Evolutionary conservation across 108 stramenopile genomes (phyloP), one percentile per base, ranked within the genome.

Genomic region (Aurantiochytrium sp.): DNA sequence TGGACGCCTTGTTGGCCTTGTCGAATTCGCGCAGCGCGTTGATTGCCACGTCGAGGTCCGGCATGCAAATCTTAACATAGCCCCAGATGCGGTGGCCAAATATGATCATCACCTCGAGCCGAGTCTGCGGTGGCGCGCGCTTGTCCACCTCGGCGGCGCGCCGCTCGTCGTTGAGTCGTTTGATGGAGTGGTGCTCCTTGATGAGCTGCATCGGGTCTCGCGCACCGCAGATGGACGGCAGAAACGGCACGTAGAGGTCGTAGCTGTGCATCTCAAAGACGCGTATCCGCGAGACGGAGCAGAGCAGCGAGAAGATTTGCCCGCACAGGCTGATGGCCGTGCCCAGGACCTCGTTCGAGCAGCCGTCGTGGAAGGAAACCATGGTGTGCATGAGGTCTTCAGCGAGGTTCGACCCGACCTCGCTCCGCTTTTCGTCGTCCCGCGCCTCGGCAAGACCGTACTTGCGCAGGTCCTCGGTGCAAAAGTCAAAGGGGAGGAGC

Each of bases 31-130:
- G 73, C 45, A 81, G 30, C 21, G 73, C 73, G 27, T 81, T 12
- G 45, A 81, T 81, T 12, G 73, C 73, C 45, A 48, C 73, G 39
- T 81, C 73, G 10, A 81, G 39, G 30, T 41, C 39, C 45, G 39
- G 42, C 45, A 48, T 48, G 27, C 39, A 41, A 6, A 24, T 24
- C 17, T 41, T 81, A 48, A 48, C 32, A 24, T 81, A 81, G 42
- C 73, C 73, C 73, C 73, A 81, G 17, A 81, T 48, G n/a, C 73
- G 39, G 24, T 81, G 73, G 0, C 73, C 73, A 81, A 81, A 81
- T 6, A 48, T 12, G n/a, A 81, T 81, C 73, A 81, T 48, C 39
- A 81, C 42, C 45, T 81, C 73, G 27, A 81, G 73, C 19, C 73
- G 73, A 39, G 73, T 81, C 73, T 81, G 39, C 45, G 73, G 73